Percentiles rank a stretch among this genome's conserved stretches.
Conservation (phyloP, 257 asterid genomes). For the Capsicum baccatum region DNA sequence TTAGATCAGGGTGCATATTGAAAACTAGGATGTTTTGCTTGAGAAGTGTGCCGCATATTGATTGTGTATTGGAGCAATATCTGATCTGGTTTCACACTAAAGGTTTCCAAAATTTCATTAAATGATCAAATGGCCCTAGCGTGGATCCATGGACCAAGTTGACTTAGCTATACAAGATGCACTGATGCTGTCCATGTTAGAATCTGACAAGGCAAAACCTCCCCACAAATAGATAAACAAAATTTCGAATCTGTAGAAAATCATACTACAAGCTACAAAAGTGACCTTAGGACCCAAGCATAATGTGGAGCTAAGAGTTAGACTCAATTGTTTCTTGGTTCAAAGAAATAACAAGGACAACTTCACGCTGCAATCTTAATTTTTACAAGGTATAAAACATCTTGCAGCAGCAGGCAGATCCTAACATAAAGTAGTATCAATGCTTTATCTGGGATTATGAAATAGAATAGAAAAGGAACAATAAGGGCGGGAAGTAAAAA, state of each 20-base stretch:
- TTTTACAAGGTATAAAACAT: not conserved
- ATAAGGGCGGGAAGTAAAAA: not conserved
- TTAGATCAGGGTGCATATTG: no score
- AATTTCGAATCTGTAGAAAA: not conserved
- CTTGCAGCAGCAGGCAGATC: constrained; percentile 8
- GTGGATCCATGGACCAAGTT: not conserved
- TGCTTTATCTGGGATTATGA: not conserved
- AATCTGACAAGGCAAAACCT: not conserved
- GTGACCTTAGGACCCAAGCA: not conserved
- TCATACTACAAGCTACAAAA: not conserved
- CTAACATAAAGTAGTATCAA: not conserved
- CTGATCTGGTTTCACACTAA: not conserved
- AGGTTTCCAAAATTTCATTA: not conserved
- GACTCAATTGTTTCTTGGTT: not conserved
- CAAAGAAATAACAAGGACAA: not conserved
- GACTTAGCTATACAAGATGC: not conserved
- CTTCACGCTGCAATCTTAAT: not conserved
- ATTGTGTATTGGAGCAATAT: not conserved
- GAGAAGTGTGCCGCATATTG: not conserved
- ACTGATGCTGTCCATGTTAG: not conserved
- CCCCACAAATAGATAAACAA: not conserved
- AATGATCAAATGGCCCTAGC: not conserved
- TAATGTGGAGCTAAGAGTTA: not conserved
- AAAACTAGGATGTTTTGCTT: no score
- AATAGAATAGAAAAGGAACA: not conserved